Base-by-base conservation (phyloP, 345 rosid species). In the Cochlearia excelsa region DNA sequence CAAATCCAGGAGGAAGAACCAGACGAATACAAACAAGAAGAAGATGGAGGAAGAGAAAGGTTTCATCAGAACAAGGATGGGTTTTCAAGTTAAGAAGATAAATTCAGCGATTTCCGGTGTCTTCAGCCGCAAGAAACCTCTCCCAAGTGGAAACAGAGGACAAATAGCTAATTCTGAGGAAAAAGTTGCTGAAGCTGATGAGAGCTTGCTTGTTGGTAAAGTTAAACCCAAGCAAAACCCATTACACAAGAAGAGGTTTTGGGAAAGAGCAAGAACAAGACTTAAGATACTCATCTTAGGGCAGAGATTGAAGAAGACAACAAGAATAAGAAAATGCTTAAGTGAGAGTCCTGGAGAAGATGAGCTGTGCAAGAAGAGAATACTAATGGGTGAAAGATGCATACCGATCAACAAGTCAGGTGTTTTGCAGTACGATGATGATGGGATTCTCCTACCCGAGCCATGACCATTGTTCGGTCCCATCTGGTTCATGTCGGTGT, bases 311-410 rank as follows among this genome's bases (percentile, higher is more conserved):
- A 78, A 67, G 59, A 67, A 38, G n/a, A 66, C 37, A 33, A 33
- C 4, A 33, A 33, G 35, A 33, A 33, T 3, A 33, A 65, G 38
- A 64, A 72, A 42, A 65, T 68, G 38, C 44, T 9, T 49, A 10
- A 52, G 8, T n/a, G 52, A 30, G 4, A 10, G 28, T 4, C 26
- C 5, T 0, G 49, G 11, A 60, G 68, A 54, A 42, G 62, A 43
- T 27, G 89, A 81, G 66, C 60, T 86, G 7, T 86, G 93, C 74
- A 86, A 78, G 81, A 86, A 78, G 79, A 83, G 87, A 69, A 86
- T 83, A 43, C 70, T 86, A n/a, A 73, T 81, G 80, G 93, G 93
- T 7, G 78, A 28, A 55, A 86, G 57, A 59, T 86, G 94, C 77
- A 77, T 49, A 70, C 94, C 87, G 4, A 57, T 78, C 37, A 70